A percentile compares a stretch with the other conserved stretches of the same genome.
Conservation (phyloP, 2,329 filamentous ascomycete genomes). For the Epichloe sylvatica region DNA sequence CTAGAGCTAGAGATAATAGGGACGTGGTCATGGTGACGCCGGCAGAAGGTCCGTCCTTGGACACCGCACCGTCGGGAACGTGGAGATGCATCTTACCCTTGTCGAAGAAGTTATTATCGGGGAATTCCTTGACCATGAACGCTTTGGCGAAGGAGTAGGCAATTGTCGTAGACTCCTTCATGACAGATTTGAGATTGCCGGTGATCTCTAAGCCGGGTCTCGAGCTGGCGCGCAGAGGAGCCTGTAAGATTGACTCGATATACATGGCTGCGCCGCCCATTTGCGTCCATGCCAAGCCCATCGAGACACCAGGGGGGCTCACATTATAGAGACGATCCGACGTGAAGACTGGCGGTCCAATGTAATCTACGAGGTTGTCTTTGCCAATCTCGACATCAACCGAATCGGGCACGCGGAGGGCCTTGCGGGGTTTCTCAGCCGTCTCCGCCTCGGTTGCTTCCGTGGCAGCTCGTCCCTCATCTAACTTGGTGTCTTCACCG, state of each 20-base stretch:
- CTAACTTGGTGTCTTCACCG: constrained; percentile 11
- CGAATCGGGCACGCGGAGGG: constrained; percentile 69
- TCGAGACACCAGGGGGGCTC: constrained; percentile 85
- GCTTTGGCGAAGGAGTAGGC: constrained; percentile 95
- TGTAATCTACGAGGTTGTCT: constrained; percentile 89
- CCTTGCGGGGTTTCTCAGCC: constrained; percentile 57
- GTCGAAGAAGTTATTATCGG: constrained; percentile 89
- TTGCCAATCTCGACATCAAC: constrained; percentile 80
- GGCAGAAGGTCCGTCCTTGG: constrained; percentile 84
- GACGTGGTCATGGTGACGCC: constrained; percentile 98
- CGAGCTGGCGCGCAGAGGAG: constrained; percentile 57
- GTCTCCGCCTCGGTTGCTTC: constrained; percentile 23
- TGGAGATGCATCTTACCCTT: constrained; percentile 91
- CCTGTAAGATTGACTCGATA: constrained; percentile 90
- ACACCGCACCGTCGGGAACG: constrained; percentile 89
- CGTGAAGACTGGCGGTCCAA: constrained; percentile 89
- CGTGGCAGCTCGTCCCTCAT: constrained; percentile 13
- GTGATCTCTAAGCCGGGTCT: constrained; percentile 77
- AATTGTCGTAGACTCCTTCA: constrained; percentile 94
- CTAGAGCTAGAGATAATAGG: constrained; percentile 69
- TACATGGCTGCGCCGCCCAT: constrained; percentile 95
- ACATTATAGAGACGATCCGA: constrained; percentile 89
- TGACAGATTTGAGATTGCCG: constrained; percentile 86
- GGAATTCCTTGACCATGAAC: constrained; percentile 69
- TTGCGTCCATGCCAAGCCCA: constrained; percentile 96